Base-by-base conservation (phyloP, 805 yeast genomes). In the Candida loeiensis region DNA sequence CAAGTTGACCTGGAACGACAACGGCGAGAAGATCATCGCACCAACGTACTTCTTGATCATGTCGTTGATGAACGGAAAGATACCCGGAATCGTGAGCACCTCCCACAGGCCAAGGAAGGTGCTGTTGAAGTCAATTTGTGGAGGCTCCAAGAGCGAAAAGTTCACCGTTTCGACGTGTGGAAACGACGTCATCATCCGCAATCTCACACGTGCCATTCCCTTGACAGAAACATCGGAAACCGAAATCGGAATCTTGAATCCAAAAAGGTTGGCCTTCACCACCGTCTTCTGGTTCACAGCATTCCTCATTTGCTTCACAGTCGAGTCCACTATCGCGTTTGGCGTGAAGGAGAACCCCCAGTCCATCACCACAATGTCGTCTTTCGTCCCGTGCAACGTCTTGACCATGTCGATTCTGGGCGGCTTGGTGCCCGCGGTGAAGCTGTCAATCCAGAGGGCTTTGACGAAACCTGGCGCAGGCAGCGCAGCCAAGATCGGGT, bases 301-400 rank as follows among this genome's bases (percentile, higher is more conserved):
- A 59, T 81, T 87, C 57, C 82, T 86, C 61, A 84, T 60, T 62
- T 93, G 97, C 54, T 91, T 86, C 19, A 81, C 79, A 40, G 88
- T 87, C 51, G 88, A 69, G 61, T 93, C 99, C 30, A 84, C 83
- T 36, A 79, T 63, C 28, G 89, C 85, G 62, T 87, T 88, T n/a
- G 99, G 99, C 19, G 87, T 84, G 68, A 90, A 87, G 1, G 96
- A 85, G 32, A 85, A 76, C 30, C 81, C 84, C 97, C 97, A 91
- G 63, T 93, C 99, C 96, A 93, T 93, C 39, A 95, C 96, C 8
- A 91, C 95, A 38, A 93, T 83, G 56, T 91, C 96, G 46, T 84
- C 85, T 21, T 79, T 82, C n/a, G 97, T 91, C 47, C 91, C 86
- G 36, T 82, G 85, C 55, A 89, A 77, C 2, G 97, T 86, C 58